A percentile compares a stretch with the other conserved stretches of the same genome.
Evolutionary conservation across 495 filamentous ascomycete genomes (phyloP).

Genomic region (Podospora pseudopauciseta): DNA sequence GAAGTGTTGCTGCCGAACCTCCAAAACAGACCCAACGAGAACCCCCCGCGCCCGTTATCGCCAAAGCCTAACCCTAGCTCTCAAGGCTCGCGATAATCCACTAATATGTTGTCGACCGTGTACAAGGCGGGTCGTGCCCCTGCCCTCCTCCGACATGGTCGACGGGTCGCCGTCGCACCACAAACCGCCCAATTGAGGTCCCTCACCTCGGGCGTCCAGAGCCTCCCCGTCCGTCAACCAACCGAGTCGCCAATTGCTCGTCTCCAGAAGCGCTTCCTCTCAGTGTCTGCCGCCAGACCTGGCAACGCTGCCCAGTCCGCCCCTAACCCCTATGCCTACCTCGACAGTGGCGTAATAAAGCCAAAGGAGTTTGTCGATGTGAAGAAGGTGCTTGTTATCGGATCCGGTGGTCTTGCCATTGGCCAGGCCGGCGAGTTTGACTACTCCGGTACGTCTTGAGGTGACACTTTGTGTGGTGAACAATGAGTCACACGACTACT

Average conservation of each 20-base stretch:
- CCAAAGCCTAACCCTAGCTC: conserved; percentile 3
- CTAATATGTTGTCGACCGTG: conserved; percentile 39
- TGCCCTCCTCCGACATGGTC: conserved; percentile 47
- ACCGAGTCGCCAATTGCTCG: conserved; percentile 25
- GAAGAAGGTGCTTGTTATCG: conserved; percentile 97
- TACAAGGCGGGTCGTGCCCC: conserved; percentile 48
- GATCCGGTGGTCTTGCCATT: conserved; percentile 93
- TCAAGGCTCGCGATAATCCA: background rate
- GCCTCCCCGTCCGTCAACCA: conserved; percentile 33
- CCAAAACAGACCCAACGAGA: conserved; percentile 6
- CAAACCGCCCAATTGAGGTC: conserved; percentile 31
- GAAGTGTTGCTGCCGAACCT: conserved; percentile 16
- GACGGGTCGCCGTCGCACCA: conserved; percentile 38
- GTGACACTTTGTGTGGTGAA: conserved; percentile 21
- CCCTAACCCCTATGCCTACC: conserved; percentile 81
- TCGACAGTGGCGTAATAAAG: conserved; percentile 79
- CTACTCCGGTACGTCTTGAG: conserved; percentile 72
- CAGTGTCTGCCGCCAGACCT: conserved; percentile 33
- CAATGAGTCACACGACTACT: conserved; percentile 32
- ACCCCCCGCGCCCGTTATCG: background rate
- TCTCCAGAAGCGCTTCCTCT: conserved; percentile 42
- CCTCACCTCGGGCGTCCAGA: conserved; percentile 34
- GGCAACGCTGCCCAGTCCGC: conserved; percentile 52
- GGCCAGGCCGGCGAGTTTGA: conserved; percentile 99
- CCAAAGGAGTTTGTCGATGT: conserved; percentile 77